phyloP scores from a whole-genome alignment of 148 eudicot species.

The Camellia japonica region DNA sequence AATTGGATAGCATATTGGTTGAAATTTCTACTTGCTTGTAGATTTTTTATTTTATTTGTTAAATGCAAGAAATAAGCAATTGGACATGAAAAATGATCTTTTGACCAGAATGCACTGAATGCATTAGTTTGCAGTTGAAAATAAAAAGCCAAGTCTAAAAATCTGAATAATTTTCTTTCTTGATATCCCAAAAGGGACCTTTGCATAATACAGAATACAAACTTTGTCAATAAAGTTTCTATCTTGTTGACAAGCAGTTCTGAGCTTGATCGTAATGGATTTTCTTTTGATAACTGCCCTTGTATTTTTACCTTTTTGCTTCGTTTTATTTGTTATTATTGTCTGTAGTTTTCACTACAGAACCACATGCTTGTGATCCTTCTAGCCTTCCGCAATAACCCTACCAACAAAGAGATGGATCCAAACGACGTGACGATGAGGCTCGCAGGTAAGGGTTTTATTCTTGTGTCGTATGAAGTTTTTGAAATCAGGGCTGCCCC shows the following conservation, averaged over 20 bases:
- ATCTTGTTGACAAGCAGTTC: neutral
- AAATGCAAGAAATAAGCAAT: no score
- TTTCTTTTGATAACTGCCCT: neutral
- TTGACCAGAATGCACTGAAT: no score
- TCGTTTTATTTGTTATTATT: constrained; percentile 5
- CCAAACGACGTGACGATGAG: constrained; percentile 92
- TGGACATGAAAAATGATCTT: no score
- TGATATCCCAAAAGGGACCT: no score
- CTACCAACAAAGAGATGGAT: constrained; percentile 95
- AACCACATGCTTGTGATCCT: constrained; percentile 90
- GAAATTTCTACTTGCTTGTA: no score
- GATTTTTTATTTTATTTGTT: no score
- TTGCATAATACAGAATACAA: no score
- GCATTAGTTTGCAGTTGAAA: no score
- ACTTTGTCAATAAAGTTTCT: neutral
- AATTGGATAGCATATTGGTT: no score
- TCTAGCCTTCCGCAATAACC: constrained; percentile 85
- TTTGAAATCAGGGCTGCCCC: neutral
- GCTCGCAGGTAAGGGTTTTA: constrained; percentile 59
- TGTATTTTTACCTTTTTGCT: neutral
- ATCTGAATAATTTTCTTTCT: no score
- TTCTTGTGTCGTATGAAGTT: neutral
- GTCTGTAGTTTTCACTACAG: constrained; percentile 67
- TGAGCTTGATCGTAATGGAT: neutral
- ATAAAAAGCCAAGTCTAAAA: no score